A percentile compares a stretch with the other conserved stretches of the same genome.
Evolutionary conservation across 164 flowering plant species (phyloP).

Genomic region (Liquidambar formosana): DNA sequence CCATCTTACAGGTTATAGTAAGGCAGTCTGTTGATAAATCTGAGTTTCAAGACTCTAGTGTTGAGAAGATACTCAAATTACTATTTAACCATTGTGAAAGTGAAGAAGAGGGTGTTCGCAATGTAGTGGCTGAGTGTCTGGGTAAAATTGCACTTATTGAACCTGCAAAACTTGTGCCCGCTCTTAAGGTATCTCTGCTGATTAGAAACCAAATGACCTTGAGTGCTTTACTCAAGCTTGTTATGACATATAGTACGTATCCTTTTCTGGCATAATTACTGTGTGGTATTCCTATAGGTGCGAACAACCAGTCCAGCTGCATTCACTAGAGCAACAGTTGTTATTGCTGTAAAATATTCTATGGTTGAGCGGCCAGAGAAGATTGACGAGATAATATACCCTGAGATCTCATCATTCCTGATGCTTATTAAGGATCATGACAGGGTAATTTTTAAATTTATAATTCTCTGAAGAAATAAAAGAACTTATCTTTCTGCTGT

Average conservation of each 20-base stretch:
- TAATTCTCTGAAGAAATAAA: not conserved
- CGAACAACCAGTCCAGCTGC: constrained; percentile 82
- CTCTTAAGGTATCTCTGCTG: constrained; percentile 72
- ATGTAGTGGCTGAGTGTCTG: constrained; percentile 98
- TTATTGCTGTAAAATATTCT: constrained; percentile 90
- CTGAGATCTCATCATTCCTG: constrained; percentile 90
- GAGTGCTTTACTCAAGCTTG: not conserved
- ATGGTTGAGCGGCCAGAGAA: constrained; percentile 96
- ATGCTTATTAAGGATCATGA: constrained; percentile 93
- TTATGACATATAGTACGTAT: not conserved
- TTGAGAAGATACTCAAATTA: constrained; percentile 85
- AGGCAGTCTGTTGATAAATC: constrained; percentile 91
- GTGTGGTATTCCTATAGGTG: constrained; percentile 39
- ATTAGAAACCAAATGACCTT: not conserved
- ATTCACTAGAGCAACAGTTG: constrained; percentile 96
- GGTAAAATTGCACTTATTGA: constrained; percentile 98
- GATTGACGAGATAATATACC: constrained; percentile 83
- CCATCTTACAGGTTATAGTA: constrained; percentile 84
- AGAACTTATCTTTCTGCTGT: too few relatives aligned
- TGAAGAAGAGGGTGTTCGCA: constrained; percentile 99
- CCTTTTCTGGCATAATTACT: not conserved
- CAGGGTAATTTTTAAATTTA: constrained; percentile 50
- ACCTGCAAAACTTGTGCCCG: constrained; percentile 92
- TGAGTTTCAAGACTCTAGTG: constrained; percentile 89
- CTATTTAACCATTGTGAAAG: constrained; percentile 98